These are phyloP conservation scores for Clarireedia homoeocarpa DNA, from an alignment of 2,329 filamentous ascomycete species.

Conservation along the genomic window DNA sequence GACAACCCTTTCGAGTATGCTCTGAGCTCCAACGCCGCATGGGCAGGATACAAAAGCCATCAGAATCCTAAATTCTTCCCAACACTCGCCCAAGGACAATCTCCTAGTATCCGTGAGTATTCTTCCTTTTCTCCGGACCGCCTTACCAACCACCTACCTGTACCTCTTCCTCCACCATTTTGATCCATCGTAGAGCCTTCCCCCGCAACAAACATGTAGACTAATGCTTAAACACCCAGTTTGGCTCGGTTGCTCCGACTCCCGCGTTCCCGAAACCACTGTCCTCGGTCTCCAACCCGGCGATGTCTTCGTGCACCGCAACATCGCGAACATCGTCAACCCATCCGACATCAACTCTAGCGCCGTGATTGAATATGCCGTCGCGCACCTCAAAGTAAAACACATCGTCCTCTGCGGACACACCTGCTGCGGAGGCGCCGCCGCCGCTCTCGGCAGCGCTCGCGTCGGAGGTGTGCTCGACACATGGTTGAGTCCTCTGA, in stretches of 20 bases:
- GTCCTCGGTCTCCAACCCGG: conserved; percentile 72
- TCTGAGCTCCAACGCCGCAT: conserved; percentile 61
- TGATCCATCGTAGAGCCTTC: not conserved
- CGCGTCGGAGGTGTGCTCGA: conserved; percentile 47
- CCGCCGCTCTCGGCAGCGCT: conserved; percentile 43
- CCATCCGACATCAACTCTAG: conserved; percentile 67
- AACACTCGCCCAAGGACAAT: conserved; percentile 58
- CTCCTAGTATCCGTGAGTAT: conserved; percentile 50
- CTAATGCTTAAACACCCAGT: conserved; percentile 35
- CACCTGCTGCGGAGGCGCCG: conserved; percentile 59
- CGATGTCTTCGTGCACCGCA: conserved; percentile 83
- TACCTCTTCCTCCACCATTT: not conserved
- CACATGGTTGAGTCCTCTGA: conserved; percentile 46
- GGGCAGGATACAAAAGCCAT: conserved; percentile 56
- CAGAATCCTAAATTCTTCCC: conserved; percentile 66
- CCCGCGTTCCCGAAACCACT: conserved; percentile 75
- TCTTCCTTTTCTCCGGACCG: not conserved
- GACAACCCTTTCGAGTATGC: conserved; percentile 45
- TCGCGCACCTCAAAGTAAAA: conserved; percentile 61
- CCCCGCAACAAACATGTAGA: no score
- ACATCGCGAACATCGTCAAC: conserved; percentile 79
- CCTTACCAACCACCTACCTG: not conserved
- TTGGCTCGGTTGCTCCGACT: conserved; percentile 85
- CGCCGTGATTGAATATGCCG: conserved; percentile 73
- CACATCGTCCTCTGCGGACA: conserved; percentile 66